phyloP scores from a whole-genome alignment of 352 stramenopile genomes.

The Pythium periplocum region DNA sequence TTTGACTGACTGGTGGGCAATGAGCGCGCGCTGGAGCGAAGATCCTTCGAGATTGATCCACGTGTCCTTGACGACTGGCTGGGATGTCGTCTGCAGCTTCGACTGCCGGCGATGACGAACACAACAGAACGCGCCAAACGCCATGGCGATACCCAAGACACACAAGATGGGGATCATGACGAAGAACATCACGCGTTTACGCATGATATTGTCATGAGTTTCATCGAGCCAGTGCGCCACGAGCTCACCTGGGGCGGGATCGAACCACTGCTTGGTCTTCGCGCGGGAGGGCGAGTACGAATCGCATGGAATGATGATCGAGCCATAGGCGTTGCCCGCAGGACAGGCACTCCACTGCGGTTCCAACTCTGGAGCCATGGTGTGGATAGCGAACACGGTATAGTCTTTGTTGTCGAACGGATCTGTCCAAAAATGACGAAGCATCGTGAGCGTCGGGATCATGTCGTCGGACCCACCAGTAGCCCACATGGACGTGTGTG shows the following conservation, averaged over 20 bases:
- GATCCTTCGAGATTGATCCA: no score
- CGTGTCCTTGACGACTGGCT: no score
- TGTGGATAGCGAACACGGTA: slow-evolving; percentile 11
- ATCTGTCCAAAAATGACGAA: slow-evolving; percentile 3
- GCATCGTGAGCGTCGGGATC: slow-evolving; percentile 5
- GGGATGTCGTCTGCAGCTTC: slow-evolving; percentile 3
- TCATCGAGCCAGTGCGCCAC: slow-evolving; percentile 11
- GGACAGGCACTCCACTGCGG: not conserved
- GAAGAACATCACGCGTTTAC: slow-evolving; percentile 1
- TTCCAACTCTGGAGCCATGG: not conserved
- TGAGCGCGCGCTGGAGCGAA: no score
- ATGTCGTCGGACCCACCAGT: slow-evolving; percentile 4
- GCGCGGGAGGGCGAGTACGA: not conserved
- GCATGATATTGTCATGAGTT: not conserved
- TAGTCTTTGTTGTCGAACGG: not conserved
- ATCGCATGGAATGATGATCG: slow-evolving; percentile 8
- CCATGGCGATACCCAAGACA: not conserved
- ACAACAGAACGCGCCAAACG: not conserved
- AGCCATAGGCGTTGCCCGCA: not conserved
- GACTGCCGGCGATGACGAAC: not conserved
- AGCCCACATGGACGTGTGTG: slow-evolving; percentile 9
- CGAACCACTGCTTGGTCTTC: not conserved
- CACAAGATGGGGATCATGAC: slow-evolving; percentile 3
- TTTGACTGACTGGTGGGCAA: no score
- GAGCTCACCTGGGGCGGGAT: not conserved